phyloP scores from a whole-genome alignment of 2,329 filamentous ascomycete genomes.

The Hymenotorrendiella dingleyae region DNA sequence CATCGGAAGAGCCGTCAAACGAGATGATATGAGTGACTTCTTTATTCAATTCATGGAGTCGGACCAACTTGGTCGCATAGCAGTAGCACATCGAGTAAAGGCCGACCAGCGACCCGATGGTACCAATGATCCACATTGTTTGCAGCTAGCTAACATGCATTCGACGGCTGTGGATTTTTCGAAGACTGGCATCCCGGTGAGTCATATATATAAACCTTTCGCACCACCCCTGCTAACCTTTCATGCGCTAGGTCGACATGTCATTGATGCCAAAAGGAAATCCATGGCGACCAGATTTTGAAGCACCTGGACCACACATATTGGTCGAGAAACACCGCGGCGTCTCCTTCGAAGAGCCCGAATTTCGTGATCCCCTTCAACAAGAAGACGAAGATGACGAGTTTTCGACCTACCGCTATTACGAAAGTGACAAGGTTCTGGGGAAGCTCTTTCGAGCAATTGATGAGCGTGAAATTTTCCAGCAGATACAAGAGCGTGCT shows the following conservation, averaged over 20 bases:
- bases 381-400: constrained; percentile 45
- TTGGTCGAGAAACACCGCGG: constrained; percentile 33
- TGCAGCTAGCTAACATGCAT: constrained; percentile 54
- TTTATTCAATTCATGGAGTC: constrained; percentile 73
- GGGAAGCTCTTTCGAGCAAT: constrained; percentile 67
- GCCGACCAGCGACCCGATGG: constrained; percentile 52
- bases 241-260: constrained; percentile 22
- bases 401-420: constrained; percentile 49
- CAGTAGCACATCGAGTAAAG: constrained; percentile 56
- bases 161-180: constrained; percentile 72
- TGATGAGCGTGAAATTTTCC: constrained; percentile 61
- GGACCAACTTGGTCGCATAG: constrained; percentile 61
- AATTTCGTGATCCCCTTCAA: constrained; percentile 11
- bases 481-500: constrained; percentile 22
- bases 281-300: constrained; percentile 44
- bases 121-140: constrained; percentile 36
- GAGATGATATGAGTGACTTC: constrained; percentile 68
- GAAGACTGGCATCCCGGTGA: constrained; percentile 62
- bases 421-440: constrained; percentile 61
- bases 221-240: background rate
- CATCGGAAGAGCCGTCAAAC: constrained; percentile 54
- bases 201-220: background rate
- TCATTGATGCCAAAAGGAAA: constrained; percentile 21
- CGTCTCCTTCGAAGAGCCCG: constrained; percentile 14
- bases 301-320: constrained; percentile 42